Evolutionary conservation across 2,329 filamentous ascomycete genomes (phyloP).

Genomic region (Falciphora oryzae): DNA sequence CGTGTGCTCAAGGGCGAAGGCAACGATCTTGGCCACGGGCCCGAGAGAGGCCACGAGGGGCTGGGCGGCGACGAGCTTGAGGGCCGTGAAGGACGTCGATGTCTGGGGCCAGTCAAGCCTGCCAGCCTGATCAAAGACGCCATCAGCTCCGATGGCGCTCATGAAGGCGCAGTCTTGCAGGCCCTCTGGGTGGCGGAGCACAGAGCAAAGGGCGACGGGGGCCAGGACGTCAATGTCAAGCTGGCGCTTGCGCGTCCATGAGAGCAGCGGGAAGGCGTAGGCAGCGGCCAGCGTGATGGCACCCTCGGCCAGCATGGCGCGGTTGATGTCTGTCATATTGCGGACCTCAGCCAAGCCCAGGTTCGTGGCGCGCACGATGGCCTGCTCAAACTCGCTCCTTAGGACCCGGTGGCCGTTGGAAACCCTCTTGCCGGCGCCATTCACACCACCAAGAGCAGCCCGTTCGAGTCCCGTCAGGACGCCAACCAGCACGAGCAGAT

Average conservation of each 20-base stretch:
- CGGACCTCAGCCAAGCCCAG: slow-evolving; percentile 50
- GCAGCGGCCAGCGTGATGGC: slow-evolving; percentile 67
- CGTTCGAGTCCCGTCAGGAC: slow-evolving; percentile 68
- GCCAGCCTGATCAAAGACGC: slow-evolving; percentile 26
- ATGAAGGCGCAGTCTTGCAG: slow-evolving; percentile 2
- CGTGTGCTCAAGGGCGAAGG: slow-evolving; percentile 55
- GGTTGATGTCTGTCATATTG: neutral
- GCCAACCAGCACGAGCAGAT: slow-evolving; percentile 73
- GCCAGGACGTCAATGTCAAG: slow-evolving; percentile 25
- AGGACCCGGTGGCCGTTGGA: slow-evolving; percentile 49
- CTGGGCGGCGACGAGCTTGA: slow-evolving; percentile 52
- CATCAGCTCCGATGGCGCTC: neutral
- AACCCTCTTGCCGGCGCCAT: too few relatives aligned
- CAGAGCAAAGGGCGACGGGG: slow-evolving; percentile 44
- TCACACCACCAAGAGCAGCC: too few relatives aligned
- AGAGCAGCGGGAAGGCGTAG: slow-evolving; percentile 68
- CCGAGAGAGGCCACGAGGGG: slow-evolving; percentile 64
- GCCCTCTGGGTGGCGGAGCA: neutral
- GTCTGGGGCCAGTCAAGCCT: slow-evolving; percentile 60
- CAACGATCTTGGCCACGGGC: slow-evolving; percentile 58
- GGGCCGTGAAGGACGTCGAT: slow-evolving; percentile 54
- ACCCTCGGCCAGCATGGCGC: slow-evolving; percentile 30
- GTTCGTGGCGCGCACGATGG: slow-evolving; percentile 69
- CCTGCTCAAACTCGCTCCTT: slow-evolving; percentile 62
- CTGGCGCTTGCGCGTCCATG: slow-evolving; percentile 20